Evolutionary conservation across 2,329 filamentous ascomycete genomes (phyloP).

Genomic region (Lasiodiplodia hormozganensis): DNA sequence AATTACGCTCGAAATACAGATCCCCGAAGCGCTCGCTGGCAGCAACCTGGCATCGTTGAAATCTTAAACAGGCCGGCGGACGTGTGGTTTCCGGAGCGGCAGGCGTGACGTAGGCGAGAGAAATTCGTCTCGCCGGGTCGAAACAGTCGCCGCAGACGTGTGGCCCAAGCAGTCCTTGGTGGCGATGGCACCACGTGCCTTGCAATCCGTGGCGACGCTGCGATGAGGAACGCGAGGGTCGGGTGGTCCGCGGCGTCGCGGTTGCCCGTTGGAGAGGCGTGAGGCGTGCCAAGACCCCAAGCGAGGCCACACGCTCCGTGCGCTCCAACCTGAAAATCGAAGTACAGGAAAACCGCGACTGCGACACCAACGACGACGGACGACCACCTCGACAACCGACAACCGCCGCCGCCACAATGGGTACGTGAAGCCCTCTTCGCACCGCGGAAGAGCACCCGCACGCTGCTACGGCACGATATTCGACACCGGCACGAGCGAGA

Average conservation of each 20-base stretch:
- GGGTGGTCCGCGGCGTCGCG: not conserved
- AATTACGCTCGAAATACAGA: not conserved
- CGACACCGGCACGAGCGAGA: constrained; percentile 6
- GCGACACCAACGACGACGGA: constrained; percentile 30
- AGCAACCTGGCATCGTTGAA: not conserved
- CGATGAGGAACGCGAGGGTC: not conserved
- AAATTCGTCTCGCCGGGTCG: not conserved
- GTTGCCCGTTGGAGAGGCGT: constrained; percentile 4
- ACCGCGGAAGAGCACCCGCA: not conserved
- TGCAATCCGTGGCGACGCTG: not conserved
- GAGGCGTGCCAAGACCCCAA: constrained; percentile 22
- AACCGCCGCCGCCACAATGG: constrained; percentile 30
- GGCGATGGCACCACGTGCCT: too few species aligned
- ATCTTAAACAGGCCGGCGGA: not conserved
- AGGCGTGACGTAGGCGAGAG: not conserved
- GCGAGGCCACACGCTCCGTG: constrained; percentile 27
- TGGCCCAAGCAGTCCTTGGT: too few species aligned
- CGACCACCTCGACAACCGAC: constrained; percentile 29
- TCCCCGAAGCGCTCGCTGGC: not conserved
- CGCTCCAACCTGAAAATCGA: constrained; percentile 27
- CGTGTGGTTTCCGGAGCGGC: not conserved
- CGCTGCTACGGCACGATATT: constrained; percentile 4
- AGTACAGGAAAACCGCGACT: constrained; percentile 23
- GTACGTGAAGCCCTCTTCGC: constrained; percentile 23
- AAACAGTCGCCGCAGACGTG: not conserved